Evolutionary conservation across 1,139 yeast species (phyloP), one percentile per base, ranked within the genome.

Genomic region (Ashbya aceris): DNA sequence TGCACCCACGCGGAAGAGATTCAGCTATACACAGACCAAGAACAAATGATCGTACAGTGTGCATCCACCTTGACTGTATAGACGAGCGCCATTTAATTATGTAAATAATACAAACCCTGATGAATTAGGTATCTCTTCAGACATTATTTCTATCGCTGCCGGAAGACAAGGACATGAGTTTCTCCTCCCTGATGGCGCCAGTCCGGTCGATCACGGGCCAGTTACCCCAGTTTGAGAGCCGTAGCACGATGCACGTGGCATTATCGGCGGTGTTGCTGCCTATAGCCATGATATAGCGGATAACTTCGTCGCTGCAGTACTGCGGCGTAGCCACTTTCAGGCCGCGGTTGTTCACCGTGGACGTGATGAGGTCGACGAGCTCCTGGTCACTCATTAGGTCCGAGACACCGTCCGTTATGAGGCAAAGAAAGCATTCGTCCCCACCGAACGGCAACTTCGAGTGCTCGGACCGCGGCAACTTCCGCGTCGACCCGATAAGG

Each of bases 1-100:
- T 67, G 95, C 95, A 3, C 84, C 91, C 44, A 91, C 98, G 2
- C 73, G 96, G 60, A 84, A 85, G 74, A 77, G 83, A 62, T 86
- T 84, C 66, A 77, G 76, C 51, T 87, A 84, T 67, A 84, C 87
- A 54, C 85, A 77, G 67, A 75, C 68, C 7, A 62, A 64, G 53
- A 63, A 62, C 46, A 64, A 62, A 49, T 62, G 49, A 51, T 38
- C 11, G 3, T 17, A 17, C 6, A 17, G 23, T 17, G 23, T 17
- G 23, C 23, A 17, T 17, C 6, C 6, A 17, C 23, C 23, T 17
- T 17, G 23, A 17, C 23, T 17, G 23, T 17, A 17, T 17, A 17
- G 23, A 17, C 23, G 5, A 17, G 23, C 23, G 6, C 23, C 23
- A 17, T 17, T 17, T 17, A 17, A 17, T 17, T 17, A 17, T 17